Base-by-base conservation (phyloP, 1,284 basidiomycete genomes). In the Melampsora abietis-canadensis region DNA sequence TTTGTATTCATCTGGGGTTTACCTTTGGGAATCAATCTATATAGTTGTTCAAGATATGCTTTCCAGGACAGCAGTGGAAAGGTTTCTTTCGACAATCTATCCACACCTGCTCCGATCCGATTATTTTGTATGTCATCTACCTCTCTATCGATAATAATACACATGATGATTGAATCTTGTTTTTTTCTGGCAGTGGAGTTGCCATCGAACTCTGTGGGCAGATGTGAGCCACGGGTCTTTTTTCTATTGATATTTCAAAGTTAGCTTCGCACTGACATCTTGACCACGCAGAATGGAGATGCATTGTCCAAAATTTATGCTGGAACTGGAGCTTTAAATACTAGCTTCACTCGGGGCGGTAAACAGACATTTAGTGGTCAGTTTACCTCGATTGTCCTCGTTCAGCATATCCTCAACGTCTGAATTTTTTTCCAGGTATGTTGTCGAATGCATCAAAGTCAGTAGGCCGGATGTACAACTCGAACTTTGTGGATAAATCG, bases 391-490 rank as follows among this genome's bases (percentile, higher is more conserved):
- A 46, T 62, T 48, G 7, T 15, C 17, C 61, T 24, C 7, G 21
- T 21, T n/a, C n/a, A 34, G 15, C 19, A 4, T 54, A 14, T 61
- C n/a, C n/a, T 54, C n/a, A 21, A 54, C 51, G 7, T 54, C 7
- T 54, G 51, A 27, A 17, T 14, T 68, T 27, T 63, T 72, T 24
- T 14, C 34, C 46, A 85, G 92, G 93, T 40, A 86, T 96, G 34
- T 83, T 98, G 27, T 94, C 92, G 21, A 94, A 99, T 83, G 95
- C 95, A 4, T 96, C 94, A 1, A 98, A 98, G 82, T 95, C 92
- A 79, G 92, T 96, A 24, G 81, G 82, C 17, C 87, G 94, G 75
- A 94, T 95, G 72, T 98, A 98, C 80, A 96, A 98, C 82, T 96
- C 95, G 82, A 98, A 98, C 81, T 98, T 98, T 81, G 92, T 95